These are phyloP conservation scores for Aaosphaeria pasadenensis DNA, from an alignment of 2,329 filamentous ascomycete species.

Conservation along the genomic window DNA sequence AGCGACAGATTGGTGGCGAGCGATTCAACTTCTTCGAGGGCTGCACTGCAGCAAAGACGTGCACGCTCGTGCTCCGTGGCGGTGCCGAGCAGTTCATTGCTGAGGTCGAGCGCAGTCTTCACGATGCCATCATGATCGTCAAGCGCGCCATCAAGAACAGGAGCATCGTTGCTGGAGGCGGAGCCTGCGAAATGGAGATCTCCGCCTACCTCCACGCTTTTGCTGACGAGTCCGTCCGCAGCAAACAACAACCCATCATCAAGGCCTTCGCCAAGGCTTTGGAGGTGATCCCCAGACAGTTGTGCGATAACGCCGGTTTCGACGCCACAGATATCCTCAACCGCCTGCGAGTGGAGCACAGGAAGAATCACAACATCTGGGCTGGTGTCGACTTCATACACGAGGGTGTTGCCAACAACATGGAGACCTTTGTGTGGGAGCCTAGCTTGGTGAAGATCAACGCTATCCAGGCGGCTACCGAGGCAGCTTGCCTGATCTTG, in stretches of 20 bases:
- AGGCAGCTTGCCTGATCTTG: conserved; percentile 92
- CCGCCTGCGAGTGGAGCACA: conserved; percentile 89
- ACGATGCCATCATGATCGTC: conserved; percentile 99
- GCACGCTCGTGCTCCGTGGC: conserved; percentile 90
- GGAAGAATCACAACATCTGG: conserved; percentile 83
- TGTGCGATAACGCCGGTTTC: conserved; percentile 98
- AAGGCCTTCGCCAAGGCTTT: conserved; percentile 97
- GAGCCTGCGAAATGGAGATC: conserved; percentile 94
- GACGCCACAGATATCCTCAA: conserved; percentile 98
- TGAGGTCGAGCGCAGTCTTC: conserved; percentile 93
- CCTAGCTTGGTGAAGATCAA: conserved; percentile 95
- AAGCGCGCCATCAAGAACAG: conserved; percentile 96
- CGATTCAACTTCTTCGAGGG: conserved; percentile 98
- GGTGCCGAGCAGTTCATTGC: conserved; percentile 99
- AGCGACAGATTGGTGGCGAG: conserved; percentile 95
- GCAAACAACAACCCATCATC: conserved; percentile 97
- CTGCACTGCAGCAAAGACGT: conserved; percentile 93
- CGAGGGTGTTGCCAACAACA: conserved; percentile 91
- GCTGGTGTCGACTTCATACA: conserved; percentile 92
- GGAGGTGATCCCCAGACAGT: conserved; percentile 91
- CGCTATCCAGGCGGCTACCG: conserved; percentile 91
- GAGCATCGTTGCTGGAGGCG: conserved; percentile 91
- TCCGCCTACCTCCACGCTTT: conserved; percentile 90
- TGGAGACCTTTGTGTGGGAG: conserved; percentile 97
- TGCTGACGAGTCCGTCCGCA: conserved; percentile 85